Evolutionary conservation across 352 stramenopile genomes (phyloP), one percentile per base, ranked within the genome.

Genomic region (Nothophytophthora sp.): DNA sequence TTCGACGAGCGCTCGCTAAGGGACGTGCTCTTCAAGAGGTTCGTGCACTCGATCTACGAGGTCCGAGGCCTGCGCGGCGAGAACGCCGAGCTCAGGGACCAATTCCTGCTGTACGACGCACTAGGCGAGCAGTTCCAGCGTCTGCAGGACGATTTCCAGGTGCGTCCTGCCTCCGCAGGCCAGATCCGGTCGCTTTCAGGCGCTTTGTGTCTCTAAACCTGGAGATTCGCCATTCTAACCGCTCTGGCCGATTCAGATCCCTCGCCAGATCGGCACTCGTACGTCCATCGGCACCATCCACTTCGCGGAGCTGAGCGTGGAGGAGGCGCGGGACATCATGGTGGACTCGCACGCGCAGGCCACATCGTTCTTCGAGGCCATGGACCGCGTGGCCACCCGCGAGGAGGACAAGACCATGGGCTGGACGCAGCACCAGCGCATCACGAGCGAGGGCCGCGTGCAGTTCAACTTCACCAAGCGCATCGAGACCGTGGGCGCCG

Each of bases 381-480:
- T 89, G 81, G 36, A 42, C 27, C 43, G 45, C 8, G 60, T 52
- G 4, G 56, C 63, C 13, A 39, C 47, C 13, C n/a, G 28, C 16
- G 52, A 56, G 5, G 37, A 75, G 24, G 61, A 84, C n/a, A 81
- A 87, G 57, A 91, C 80, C n/a, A 88, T 88, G 65, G 80, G 80
- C 24, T 91, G 80, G 80, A 84, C 80, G 25, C 70, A 88, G 44
- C 73, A 86, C 58, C 77, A 89, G 48, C 75, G 76, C 22, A 84
- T 91, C 57, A 81, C 76, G 27, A 19, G 48, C 0, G 73, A 89
- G 24, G 80, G 80, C 35, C 62, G 80, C 37, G 71, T 91, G 44
- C 76, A 88, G 50, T 91, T 91, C 56, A 89, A 88, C 39, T 91
- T 91, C 23, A 86, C 76, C 36, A 91, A 91, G 47, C 63, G 76